phyloP scores from a whole-genome alignment of 2,329 filamentous ascomycete genomes.

The Colletotrichum falcatum region DNA sequence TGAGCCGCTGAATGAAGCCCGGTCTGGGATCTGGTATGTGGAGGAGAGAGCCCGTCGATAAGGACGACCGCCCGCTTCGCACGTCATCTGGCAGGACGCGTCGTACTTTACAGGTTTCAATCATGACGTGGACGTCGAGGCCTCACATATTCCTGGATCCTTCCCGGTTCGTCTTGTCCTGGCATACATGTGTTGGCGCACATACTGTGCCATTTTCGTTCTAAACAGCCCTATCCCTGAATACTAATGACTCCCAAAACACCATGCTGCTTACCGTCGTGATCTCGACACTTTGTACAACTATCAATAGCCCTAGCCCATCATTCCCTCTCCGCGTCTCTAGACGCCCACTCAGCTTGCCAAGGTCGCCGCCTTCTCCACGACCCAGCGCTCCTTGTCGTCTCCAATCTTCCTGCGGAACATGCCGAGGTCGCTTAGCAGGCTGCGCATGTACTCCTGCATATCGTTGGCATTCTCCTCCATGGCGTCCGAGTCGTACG shows the following conservation, averaged over 20 bases:
- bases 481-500: slow-evolving; percentile 57
- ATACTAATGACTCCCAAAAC: slow-evolving; percentile 39
- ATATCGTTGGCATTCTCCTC: slow-evolving; percentile 72
- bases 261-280: slow-evolving; percentile 40
- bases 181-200: background rate
- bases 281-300: slow-evolving; percentile 21
- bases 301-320: slow-evolving; percentile 8
- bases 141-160: background rate
- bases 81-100: slow-evolving; percentile 14
- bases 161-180: slow-evolving; percentile 17
- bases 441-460: slow-evolving; percentile 86
- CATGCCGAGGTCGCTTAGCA: slow-evolving; percentile 82
- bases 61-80: slow-evolving; percentile 17
- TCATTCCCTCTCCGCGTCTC: slow-evolving; percentile 27
- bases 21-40: slow-evolving; percentile 9
- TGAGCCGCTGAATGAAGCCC: slow-evolving; percentile 5
- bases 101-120: slow-evolving; percentile 4
- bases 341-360: slow-evolving; percentile 57
- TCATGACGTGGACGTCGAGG: slow-evolving; percentile 17
- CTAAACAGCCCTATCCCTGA: slow-evolving; percentile 18
- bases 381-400: slow-evolving; percentile 79
- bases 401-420: slow-evolving; percentile 90
- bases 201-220: slow-evolving; percentile 19
- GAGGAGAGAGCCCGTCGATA: background rate
- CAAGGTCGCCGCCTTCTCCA: slow-evolving; percentile 64